phyloP scores from a whole-genome alignment of 2,329 filamentous ascomycete species.

The Penicillium occitanis region DNA sequence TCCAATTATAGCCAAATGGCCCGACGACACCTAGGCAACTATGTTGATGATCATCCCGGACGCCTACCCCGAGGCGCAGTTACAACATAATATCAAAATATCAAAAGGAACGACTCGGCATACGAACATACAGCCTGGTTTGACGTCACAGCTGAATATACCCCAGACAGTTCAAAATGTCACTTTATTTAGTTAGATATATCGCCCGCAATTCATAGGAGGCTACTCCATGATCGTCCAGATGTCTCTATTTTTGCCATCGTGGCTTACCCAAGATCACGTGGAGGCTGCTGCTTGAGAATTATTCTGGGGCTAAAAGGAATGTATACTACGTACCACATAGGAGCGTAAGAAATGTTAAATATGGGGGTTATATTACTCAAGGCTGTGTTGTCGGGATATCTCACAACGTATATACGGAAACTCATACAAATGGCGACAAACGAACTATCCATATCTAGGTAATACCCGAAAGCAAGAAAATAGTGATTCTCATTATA shows the following conservation, averaged over 20 bases:
- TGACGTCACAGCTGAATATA: background rate
- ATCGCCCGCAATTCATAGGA: background rate
- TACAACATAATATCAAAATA: too few relatives aligned
- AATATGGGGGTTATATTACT: too few relatives aligned
- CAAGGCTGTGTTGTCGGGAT: background rate
- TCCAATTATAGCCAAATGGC: background rate
- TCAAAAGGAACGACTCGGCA: background rate
- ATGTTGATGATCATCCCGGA: background rate
- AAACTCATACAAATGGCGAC: background rate
- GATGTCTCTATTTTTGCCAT: background rate
- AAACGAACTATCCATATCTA: background rate
- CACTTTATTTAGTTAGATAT: background rate
- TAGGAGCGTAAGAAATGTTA: too few relatives aligned
- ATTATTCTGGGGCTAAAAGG: background rate
- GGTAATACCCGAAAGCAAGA: background rate
- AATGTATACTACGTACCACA: too few relatives aligned
- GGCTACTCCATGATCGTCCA: background rate
- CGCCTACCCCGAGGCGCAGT: background rate
- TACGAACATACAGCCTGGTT: background rate
- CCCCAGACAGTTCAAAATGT: background rate
- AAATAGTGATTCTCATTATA: conserved; percentile 7
- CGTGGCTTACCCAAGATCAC: background rate
- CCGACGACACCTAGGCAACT: background rate
- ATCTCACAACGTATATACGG: background rate
- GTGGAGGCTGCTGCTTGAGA: background rate